Base-by-base conservation (phyloP, 192 early-diverging fungal genomes). In the Entophlyctis helioformis region DNA sequence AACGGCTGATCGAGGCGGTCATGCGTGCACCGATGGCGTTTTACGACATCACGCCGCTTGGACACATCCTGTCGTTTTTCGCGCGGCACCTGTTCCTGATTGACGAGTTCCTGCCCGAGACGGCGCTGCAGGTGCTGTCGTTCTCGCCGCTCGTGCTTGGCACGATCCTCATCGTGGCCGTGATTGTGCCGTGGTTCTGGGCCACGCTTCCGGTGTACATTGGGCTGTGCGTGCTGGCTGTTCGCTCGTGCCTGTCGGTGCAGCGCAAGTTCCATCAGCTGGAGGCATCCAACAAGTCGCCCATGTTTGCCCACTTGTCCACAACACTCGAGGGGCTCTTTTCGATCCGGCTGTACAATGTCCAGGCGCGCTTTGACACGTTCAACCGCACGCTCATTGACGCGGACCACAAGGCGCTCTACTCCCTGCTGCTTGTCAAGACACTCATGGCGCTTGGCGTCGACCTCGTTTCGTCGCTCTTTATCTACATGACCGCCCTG, bases 41-140 rank as follows among this genome's bases (percentile, higher is more conserved):
- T 38, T 72, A 48, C 43, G 68, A 67, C 28, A 51, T 50, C 11
- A 67, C 63, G 3, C 68, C 68, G 9, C 33, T 71, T 0, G 67
- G 81, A n/a, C 59, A 69, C 21, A 72, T 82, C 24, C 26, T 78
- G 61, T 91, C 87, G 58, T 60, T 86, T 29, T 92, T 92, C 51
- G 83, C 83, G 23, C 78, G 81, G 11, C 85, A 94, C 59, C 74
- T 92, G 41, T 84, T 83, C 49, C 33, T 53, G 12, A 29, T 64
- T 18, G 48, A 55, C 18, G 66, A 64, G 41, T 31, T 32, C 15
- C 38, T 69, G 36, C 59, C 63, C 5, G 63, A 72, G 7, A 46
- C 53, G 25, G 39, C 50, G 24, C 44, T 62, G 33, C 64, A 72
- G 32, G 57, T 58, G 22, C 44, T 74, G 29, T 40, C 50, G 23